Base-by-base conservation (phyloP, 306 rosid genomes). In the Ormosia semicastrata region DNA sequence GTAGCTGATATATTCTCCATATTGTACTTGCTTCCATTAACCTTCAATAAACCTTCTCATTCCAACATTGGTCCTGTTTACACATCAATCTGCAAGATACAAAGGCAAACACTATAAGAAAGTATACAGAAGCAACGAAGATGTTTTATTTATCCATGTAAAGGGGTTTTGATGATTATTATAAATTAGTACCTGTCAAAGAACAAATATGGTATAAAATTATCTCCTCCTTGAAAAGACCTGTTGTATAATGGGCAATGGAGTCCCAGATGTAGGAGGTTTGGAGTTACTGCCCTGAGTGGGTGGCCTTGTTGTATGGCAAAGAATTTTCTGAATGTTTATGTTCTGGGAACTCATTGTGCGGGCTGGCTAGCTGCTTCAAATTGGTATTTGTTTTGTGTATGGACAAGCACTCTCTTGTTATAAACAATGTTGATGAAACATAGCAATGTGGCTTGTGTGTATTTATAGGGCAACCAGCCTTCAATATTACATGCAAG, bases 221-320 rank as follows among this genome's bases (percentile, higher is more conserved):
- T 1, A 24, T 24, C 24, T 36, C 6, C 78, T 36, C 15, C 7
- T 17, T 11, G 54, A 6, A 50, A 70, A 70, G 37, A 8, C 44
- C 8, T 70, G 44, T 33, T 70, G 60, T 8, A 8, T 14, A 30
- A 60, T 70, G 60, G 75, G 44, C 12, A 70, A 49, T 37, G 30
- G 49, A 52, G 77, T 47, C 32, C 60, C 75, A 32, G 12, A 3
- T 7, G 53, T 32, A 14, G 76, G 13, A 50, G 76, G 13, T 14
- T 33, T 49, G 60, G 62, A 32, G 2, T 18, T 74, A 30, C 2
- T 53, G 41, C 5, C 7, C 44, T 44, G n/a, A 62, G 80, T 46
- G 3, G 82, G 36, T 44, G 80, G 71, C 60, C 80, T 76, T 60
- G 80, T 76, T 15, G 36, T 47, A 0, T 60, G 71, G 7, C 34